Conservation (phyloP, 768 basidiomycete species). For the Lentinula guzmanii region DNA sequence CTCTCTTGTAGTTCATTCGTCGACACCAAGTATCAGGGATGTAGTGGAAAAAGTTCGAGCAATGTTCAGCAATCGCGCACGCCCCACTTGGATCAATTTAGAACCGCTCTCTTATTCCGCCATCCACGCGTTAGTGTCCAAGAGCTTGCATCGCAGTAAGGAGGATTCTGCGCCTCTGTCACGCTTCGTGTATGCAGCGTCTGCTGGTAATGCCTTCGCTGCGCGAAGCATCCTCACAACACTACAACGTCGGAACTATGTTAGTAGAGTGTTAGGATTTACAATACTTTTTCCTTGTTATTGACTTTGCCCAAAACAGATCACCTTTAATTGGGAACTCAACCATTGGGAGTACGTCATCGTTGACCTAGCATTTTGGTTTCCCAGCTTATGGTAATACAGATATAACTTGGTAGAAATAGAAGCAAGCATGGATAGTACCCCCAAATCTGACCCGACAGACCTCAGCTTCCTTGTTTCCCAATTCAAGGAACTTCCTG, state of each 20-base stretch:
- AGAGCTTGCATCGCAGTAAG: slow-evolving; percentile 52
- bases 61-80: slow-evolving; percentile 53
- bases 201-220: slow-evolving; percentile 67
- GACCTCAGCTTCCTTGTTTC: slow-evolving; percentile 57
- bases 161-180: slow-evolving; percentile 52
- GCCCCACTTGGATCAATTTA: slow-evolving; percentile 62
- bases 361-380: not conserved
- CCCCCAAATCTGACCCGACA: slow-evolving; percentile 52
- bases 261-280: slow-evolving; percentile 22
- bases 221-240: slow-evolving; percentile 59
- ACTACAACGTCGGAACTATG: slow-evolving; percentile 57
- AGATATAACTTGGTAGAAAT: slow-evolving; percentile 55
- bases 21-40: slow-evolving; percentile 19
- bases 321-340: slow-evolving; percentile 56
- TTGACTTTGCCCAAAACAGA: slow-evolving; percentile 29
- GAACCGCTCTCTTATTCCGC: slow-evolving; percentile 55
- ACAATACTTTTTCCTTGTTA: not conserved
- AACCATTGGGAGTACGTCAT: slow-evolving; percentile 60
- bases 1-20: not conserved
- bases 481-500: slow-evolving; percentile 54
- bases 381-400: not conserved
- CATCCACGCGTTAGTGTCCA: slow-evolving; percentile 53
- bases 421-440: slow-evolving; percentile 45
- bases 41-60: slow-evolving; percentile 44
- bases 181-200: slow-evolving; percentile 47